These are phyloP conservation scores for Micractinium sp. DNA, from an alignment of 139 green algal genomes.

Conservation along the genomic window DNA sequence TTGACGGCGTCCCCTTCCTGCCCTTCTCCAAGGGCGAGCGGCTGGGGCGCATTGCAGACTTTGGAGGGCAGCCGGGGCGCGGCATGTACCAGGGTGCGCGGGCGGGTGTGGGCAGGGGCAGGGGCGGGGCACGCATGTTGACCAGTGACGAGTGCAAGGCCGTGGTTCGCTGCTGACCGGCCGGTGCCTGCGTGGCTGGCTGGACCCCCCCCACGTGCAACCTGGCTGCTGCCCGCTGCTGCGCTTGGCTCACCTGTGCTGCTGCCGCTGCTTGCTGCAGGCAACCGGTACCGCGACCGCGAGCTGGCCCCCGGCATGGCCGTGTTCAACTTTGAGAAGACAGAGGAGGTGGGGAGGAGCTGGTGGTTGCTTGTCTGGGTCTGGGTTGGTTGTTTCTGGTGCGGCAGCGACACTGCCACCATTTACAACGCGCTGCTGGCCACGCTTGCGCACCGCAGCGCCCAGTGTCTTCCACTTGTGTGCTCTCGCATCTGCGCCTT, in stretches of 20 bases:
- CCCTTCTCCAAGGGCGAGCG: conserved; percentile 94
- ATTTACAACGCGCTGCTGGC: not conserved
- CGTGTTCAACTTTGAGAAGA: conserved; percentile 96
- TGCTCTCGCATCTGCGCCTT: not conserved
- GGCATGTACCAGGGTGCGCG: conserved; percentile 14
- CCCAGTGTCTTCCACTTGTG: not conserved
- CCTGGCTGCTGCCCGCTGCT: not conserved
- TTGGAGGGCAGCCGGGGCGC: conserved; percentile 32
- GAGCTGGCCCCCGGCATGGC: conserved; percentile 55
- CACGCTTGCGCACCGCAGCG: not conserved
- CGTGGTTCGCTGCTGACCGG: not conserved
- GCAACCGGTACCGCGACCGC: conserved; percentile 49
- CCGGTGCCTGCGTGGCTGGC: not conserved
- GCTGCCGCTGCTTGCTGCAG: conserved; percentile 7
- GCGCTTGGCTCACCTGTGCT: not conserved
- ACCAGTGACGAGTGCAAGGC: not conserved
- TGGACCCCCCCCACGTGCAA: not conserved
- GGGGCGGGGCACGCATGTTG: not conserved
- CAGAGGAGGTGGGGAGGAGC: conserved; percentile 89
- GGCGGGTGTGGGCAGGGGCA: too few relatives aligned
- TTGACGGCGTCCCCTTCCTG: conserved; percentile 94
- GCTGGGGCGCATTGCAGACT: conserved; percentile 79
- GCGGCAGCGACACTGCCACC: not conserved
- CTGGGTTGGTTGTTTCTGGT: not conserved
- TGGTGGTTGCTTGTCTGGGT: not conserved